phyloP scores from a whole-genome alignment of 2,329 filamentous ascomycete species.

The Scopulariopsis brevicaulis region DNA sequence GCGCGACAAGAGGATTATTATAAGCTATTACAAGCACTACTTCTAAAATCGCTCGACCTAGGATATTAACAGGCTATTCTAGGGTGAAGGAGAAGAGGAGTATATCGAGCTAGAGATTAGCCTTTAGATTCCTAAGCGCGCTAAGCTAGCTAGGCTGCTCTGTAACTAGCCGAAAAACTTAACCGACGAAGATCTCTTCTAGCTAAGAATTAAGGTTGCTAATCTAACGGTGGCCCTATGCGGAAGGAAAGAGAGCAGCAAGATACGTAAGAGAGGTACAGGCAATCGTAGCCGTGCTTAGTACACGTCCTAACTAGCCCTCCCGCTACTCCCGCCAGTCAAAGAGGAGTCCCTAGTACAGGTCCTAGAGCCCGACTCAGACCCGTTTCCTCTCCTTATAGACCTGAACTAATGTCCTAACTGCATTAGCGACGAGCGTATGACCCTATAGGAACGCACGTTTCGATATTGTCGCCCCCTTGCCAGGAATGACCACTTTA shows the following conservation, averaged over 20 bases:
- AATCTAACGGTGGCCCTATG: slow-evolving; percentile 12
- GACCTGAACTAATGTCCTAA: slow-evolving; percentile 10
- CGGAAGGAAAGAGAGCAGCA: slow-evolving; percentile 9
- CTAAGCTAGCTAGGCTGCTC: slow-evolving; percentile 9
- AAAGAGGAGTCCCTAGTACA: neutral
- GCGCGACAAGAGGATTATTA: neutral
- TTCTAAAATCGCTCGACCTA: slow-evolving; percentile 14
- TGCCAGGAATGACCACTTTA: too few species aligned
- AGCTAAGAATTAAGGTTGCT: slow-evolving; percentile 9
- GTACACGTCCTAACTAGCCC: neutral
- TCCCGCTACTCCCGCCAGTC: neutral
- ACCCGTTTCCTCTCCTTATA: slow-evolving; percentile 10
- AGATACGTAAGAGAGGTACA: neutral
- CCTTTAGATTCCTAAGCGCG: slow-evolving; percentile 10
- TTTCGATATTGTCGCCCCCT: too few species aligned
- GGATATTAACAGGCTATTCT: slow-evolving; percentile 15
- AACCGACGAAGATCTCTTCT: slow-evolving; percentile 8
- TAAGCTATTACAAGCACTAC: slow-evolving; percentile 13
- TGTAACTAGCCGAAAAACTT: slow-evolving; percentile 8
- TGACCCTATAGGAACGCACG: too few species aligned
- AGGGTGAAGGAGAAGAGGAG: slow-evolving; percentile 11
- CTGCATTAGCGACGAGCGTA: too few species aligned
- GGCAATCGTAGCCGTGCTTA: neutral
- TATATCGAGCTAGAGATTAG: slow-evolving; percentile 10
- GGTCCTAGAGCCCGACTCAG: slow-evolving; percentile 2